Conservation (phyloP, 805 yeast genomes). For the Vanderwaltozyma verrucispora region DNA sequence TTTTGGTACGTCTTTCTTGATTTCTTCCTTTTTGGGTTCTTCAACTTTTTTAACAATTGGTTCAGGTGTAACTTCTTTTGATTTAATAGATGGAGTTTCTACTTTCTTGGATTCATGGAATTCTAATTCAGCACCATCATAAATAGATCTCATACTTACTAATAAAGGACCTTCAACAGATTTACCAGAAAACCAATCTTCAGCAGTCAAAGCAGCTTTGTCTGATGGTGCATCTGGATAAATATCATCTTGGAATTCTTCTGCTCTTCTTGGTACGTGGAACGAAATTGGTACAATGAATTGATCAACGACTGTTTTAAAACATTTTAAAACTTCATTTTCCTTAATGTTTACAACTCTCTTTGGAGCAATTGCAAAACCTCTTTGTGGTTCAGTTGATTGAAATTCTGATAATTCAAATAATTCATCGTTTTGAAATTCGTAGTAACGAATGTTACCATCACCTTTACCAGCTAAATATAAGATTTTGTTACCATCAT, state of each 20-base stretch:
- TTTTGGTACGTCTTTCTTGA: constrained; percentile 26
- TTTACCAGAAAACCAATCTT: constrained; percentile 74
- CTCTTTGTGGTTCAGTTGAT: constrained; percentile 91
- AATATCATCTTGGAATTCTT: constrained; percentile 84
- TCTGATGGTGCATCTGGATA: constrained; percentile 85
- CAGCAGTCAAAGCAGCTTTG: constrained; percentile 67
- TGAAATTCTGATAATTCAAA: constrained; percentile 80
- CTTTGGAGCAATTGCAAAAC: constrained; percentile 85
- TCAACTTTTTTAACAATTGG: constrained; percentile 6
- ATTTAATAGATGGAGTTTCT: constrained; percentile 5
- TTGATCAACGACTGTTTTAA: constrained; percentile 79
- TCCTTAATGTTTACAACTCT: constrained; percentile 66
- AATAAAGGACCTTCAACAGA: constrained; percentile 74
- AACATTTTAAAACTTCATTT: constrained; percentile 74
- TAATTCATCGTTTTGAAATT: constrained; percentile 75
- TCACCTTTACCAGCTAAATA: constrained; percentile 97
- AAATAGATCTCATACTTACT: constrained; percentile 63
- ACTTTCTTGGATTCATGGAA: constrained; percentile 13
- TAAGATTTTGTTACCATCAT: constrained; percentile 65
- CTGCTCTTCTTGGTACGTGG: constrained; percentile 88
- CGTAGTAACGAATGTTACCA: constrained; percentile 92
- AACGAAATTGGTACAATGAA: constrained; percentile 86
- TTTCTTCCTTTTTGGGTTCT: constrained; percentile 32
- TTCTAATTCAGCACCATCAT: constrained; percentile 42
- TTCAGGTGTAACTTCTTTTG: constrained; percentile 7